A percentile compares a stretch with the other conserved stretches of the same genome.
Conservation (phyloP, 257 asterid species). For the Buddleja alternifolia region DNA sequence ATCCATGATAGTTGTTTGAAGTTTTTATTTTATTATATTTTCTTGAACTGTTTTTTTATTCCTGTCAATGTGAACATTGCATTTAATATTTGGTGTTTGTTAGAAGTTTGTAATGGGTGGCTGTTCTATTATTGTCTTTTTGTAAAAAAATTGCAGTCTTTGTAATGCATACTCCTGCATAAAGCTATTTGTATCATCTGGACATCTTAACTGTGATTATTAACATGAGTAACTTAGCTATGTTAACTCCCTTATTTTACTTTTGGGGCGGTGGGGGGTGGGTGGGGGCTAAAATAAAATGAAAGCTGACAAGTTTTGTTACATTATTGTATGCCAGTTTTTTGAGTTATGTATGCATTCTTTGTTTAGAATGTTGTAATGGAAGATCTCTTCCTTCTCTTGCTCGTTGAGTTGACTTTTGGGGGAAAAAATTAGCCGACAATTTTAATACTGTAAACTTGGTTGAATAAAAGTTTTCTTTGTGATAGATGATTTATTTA, state of each 20-base stretch:
- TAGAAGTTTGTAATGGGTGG: constrained; percentile 8
- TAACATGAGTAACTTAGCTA: background rate
- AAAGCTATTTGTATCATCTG: background rate
- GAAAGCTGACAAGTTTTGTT: background rate
- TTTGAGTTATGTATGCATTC: background rate
- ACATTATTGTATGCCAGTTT: constrained; percentile 1
- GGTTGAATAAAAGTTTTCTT: background rate
- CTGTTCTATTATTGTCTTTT: background rate
- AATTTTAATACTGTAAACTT: background rate
- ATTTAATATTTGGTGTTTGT: background rate
- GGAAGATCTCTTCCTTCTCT: constrained; percentile 5
- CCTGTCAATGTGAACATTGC: background rate
- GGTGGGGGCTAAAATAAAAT: background rate
- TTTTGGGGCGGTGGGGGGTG: too few species aligned
- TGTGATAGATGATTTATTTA: background rate
- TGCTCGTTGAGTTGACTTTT: background rate
- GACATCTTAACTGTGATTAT: background rate
- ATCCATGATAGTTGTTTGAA: constrained; percentile 7
- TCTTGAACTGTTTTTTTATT: background rate
- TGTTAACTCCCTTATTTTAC: background rate
- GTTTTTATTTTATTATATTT: constrained; percentile 11
- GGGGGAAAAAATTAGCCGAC: background rate
- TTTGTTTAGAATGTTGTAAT: background rate
- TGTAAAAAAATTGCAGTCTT: too few species aligned
- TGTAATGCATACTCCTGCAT: too few species aligned